Evolutionary conservation across 768 basidiomycete species (phyloP).

Genomic region (Kwoniella sp.): DNA sequence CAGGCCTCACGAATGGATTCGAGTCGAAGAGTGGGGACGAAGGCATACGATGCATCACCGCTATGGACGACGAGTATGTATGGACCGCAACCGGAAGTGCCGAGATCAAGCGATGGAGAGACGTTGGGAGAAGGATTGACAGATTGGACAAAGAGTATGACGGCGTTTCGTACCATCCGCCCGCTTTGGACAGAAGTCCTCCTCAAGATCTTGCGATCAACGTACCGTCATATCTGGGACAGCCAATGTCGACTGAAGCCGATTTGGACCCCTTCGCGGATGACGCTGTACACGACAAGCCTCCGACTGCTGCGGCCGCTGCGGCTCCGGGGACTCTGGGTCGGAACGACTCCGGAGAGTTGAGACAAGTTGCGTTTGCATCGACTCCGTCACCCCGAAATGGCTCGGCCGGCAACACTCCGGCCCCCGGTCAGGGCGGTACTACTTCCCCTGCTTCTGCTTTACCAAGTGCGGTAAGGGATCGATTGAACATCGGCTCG

Average conservation of each 20-base stretch:
- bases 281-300: conserved; percentile 22
- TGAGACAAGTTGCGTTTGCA: conserved; percentile 48
- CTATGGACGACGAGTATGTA: conserved; percentile 76
- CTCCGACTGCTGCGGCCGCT: conserved; percentile 11
- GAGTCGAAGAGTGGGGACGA: conserved; percentile 62
- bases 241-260: conserved; percentile 15
- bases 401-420: conserved; percentile 9
- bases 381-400: conserved; percentile 32
- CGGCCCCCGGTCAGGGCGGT: not conserved
- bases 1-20: conserved; percentile 27
- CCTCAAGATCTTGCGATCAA: conserved; percentile 16
- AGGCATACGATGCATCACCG: conserved; percentile 79
- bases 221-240: conserved; percentile 15
- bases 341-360: conserved; percentile 35
- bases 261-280: conserved; percentile 49
- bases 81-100: conserved; percentile 90
- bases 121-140: conserved; percentile 57
- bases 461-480: conserved; percentile 24
- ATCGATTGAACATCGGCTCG: conserved; percentile 28
- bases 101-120: conserved; percentile 76
- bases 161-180: conserved; percentile 26
- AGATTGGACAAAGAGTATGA: conserved; percentile 34
- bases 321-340: conserved; percentile 5
- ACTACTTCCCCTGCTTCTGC: conserved; percentile 27
- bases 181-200: conserved; percentile 9